Evolutionary conservation across 495 filamentous ascomycete genomes (phyloP), one percentile per base, ranked within the genome.

Genomic region (Tuber aestivum): DNA sequence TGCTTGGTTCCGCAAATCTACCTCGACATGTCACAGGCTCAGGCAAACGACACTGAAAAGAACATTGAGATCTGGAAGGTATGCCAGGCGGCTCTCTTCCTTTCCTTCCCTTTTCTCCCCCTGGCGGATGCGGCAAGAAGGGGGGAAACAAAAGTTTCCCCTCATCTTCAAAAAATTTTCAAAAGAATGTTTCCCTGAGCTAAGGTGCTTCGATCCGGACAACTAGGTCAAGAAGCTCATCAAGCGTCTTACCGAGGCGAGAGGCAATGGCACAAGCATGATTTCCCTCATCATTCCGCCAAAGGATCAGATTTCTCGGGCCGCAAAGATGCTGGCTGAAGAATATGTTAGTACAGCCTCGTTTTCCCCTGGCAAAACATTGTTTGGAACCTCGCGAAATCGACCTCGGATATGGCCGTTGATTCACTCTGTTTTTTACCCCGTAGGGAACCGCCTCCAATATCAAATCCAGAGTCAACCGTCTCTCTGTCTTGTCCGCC

Each of bases 261-360:
- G 94, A 80, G 94, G 94, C 84, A 97, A 97, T 88, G 94, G 94
- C 86, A 97, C 94, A 76, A 93, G 91, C 85, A 97, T 97, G 95
- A 99, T 99, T 84, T 97, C 95, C 45, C 89, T 99, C 80, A 98
- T 99, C 80, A 99, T 99, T 82, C 95, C 95, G 70, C 95, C 95
- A 72, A 99, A 97, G 90, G 95, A 97, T 85, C 95, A 99, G 85
- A 89, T 99, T 71, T 97, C 96, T 20, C 90, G 95, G 76, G 93
- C 93, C 50, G 93, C 96, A 61, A 97, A 97, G 88, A 99, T 99
- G 95, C 91, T 99, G 90, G 95, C 95, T 86, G 95, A 99, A 97
- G 95, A 97, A 92, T 97, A 94, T 83, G 94, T 97, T 88, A 79
- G 92, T 87, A 76, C 41, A 41, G 44, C 37, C 70, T 71, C 50